These are phyloP conservation scores for Ormosia semicastrata DNA, from an alignment of 306 rosid genomes.

Conservation along the genomic window DNA sequence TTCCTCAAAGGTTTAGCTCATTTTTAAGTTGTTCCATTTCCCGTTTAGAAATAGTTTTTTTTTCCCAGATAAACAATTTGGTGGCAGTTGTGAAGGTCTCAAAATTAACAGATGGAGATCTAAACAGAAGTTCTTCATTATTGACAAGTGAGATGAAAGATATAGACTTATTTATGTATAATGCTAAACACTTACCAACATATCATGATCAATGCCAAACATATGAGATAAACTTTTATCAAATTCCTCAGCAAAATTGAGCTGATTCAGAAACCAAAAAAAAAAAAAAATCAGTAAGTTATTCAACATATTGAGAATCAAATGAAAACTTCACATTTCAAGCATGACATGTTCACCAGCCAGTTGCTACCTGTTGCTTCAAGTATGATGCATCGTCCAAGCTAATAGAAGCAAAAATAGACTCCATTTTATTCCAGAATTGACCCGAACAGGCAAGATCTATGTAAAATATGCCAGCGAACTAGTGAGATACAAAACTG, in stretches of 20 bases:
- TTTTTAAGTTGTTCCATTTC: slow-evolving; percentile 15
- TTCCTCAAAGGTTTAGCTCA: not conserved
- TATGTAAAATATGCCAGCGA: slow-evolving; percentile 38
- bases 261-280: slow-evolving; percentile 49
- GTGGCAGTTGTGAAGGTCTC: slow-evolving; percentile 15
- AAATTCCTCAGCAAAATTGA: slow-evolving; percentile 61
- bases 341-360: slow-evolving; percentile 13
- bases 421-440: slow-evolving; percentile 84
- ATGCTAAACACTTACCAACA: slow-evolving; percentile 49
- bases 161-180: slow-evolving; percentile 5
- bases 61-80: not conserved
- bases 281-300: slow-evolving; percentile 10
- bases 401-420: slow-evolving; percentile 60
- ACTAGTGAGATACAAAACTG: slow-evolving; percentile 29
- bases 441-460: slow-evolving; percentile 68
- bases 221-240: slow-evolving; percentile 59
- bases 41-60: not conserved
- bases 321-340: slow-evolving; percentile 10
- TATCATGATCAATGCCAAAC: slow-evolving; percentile 52
- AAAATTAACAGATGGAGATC: slow-evolving; percentile 6
- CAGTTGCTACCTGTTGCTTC: slow-evolving; percentile 73
- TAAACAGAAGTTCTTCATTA: not conserved
- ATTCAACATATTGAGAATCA: slow-evolving; percentile 1
- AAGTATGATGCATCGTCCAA: slow-evolving; percentile 67
- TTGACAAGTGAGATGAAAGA: slow-evolving; percentile 20